Evolutionary conservation across 164 flowering plant genomes (phyloP), one percentile per base, ranked within the genome.

Genomic region (Euptelea pleiosperma): DNA sequence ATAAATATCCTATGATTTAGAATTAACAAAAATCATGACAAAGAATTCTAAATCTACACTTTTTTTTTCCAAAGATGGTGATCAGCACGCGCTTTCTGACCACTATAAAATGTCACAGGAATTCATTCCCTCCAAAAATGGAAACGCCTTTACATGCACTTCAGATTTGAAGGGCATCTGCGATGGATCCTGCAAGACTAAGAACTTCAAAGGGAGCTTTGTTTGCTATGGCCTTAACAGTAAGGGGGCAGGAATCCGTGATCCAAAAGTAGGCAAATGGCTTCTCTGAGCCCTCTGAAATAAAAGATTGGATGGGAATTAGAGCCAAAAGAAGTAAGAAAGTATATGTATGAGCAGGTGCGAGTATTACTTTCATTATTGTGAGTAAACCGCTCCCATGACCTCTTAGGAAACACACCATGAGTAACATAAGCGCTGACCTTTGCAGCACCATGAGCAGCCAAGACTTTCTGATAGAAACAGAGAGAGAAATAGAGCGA

Each of bases 391-490:
- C 87, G 75, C 68, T 87, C 89, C 90, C 87, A 93, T 8, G 97
- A 87, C 22, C 56, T 57, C 63, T 93, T 86, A 2, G 98, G 98
- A 59, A 93, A 93, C 47, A 93, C 96, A 15, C 81, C 97, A 69
- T 93, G 99, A 5, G 97, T 85, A 44, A 88, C 97, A 70, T 88
- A 93, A 14, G 99, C 96, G 47, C 97, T 90, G 58, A 93, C 97
- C 76, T 86, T 88, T 15, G 83, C 68, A 44, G 97, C 99, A 55
- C 99, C 99, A 74, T 93, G 86, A 72, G 91, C 87, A 24, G 86
- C 83, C 77, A 93, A 76, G 49, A 88, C 97, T 86, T 90, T 93
- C 98, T 93, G 78, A 43, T 40, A 34, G 3, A 46, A 19, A 31
- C 42, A 7, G 21, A 30, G n/a, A 42, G 35, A 34, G 3, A 49